Evolutionary conservation across 2,329 filamentous ascomycete species (phyloP).

Genomic region (Zelopaecilomyces penicillatus): DNA sequence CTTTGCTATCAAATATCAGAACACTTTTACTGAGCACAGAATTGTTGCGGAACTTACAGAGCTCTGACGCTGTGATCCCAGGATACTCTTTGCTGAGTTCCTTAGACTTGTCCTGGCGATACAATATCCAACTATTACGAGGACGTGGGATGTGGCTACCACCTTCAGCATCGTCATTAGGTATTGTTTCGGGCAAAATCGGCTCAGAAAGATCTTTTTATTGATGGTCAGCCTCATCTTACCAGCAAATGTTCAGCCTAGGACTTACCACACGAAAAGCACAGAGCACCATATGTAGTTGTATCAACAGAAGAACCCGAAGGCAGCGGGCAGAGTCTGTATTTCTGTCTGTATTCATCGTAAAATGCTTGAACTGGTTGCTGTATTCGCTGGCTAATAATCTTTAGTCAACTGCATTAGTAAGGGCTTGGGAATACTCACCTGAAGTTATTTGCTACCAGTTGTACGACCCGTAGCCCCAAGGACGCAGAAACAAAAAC

Average conservation of each 20-base stretch:
- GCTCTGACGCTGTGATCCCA: conserved; percentile 18
- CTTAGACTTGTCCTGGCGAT: conserved; percentile 20
- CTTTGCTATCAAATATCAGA: conserved; percentile 13
- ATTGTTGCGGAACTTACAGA: conserved; percentile 19
- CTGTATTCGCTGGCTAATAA: conserved; percentile 13
- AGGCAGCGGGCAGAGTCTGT: conserved; percentile 18
- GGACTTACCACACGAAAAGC: conserved; percentile 15
- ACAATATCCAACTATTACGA: conserved; percentile 26
- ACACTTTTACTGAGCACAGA: background rate
- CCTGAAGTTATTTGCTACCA: conserved; percentile 19
- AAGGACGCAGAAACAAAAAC: conserved; percentile 17
- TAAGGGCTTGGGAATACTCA: background rate
- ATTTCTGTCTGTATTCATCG: conserved; percentile 15
- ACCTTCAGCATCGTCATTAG: background rate
- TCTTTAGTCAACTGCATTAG: background rate
- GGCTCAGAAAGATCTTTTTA: conserved; percentile 8
- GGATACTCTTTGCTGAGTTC: conserved; percentile 16
- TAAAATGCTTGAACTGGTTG: conserved; percentile 20
- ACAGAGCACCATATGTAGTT: conserved; percentile 10
- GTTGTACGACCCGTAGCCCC: conserved; percentile 11
- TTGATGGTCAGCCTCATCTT: background rate
- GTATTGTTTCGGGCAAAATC: background rate
- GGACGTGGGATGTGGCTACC: conserved; percentile 18
- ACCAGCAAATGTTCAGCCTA: background rate
- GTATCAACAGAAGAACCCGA: conserved; percentile 8